Conservation (phyloP, 257 asterid species). For the Agastache rugosa region DNA sequence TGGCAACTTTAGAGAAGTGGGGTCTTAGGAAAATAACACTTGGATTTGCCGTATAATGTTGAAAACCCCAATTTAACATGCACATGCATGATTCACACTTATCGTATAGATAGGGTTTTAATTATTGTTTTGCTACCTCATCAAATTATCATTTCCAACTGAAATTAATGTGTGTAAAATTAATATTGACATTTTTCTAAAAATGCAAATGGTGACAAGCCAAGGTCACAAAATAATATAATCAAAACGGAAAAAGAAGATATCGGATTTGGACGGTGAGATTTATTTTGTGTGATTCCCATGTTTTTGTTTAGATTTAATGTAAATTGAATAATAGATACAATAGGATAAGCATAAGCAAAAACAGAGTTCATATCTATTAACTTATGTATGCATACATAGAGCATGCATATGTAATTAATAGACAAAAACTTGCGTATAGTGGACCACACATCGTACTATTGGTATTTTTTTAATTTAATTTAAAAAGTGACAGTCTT, state of each 20-base stretch:
- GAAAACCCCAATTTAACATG: conserved; percentile 32
- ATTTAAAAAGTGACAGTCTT: too few relatives aligned
- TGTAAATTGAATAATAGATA: not conserved
- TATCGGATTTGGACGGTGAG: not conserved
- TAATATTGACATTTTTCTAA: not conserved
- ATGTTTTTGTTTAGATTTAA: not conserved
- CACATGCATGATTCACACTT: conserved; percentile 37
- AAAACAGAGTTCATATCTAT: too few relatives aligned
- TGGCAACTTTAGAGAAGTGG: conserved; percentile 30
- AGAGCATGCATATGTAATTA: too few relatives aligned
- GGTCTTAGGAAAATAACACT: conserved; percentile 32
- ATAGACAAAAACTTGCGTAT: too few relatives aligned
- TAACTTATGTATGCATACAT: too few relatives aligned
- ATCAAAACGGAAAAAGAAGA: not conserved
- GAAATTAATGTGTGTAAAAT: conserved; percentile 3
- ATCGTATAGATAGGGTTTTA: not conserved
- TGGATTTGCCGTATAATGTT: conserved; percentile 42
- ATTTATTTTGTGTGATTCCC: not conserved
- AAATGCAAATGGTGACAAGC: not conserved
- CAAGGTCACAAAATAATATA: not conserved
- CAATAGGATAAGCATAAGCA: not conserved
- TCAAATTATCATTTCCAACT: conserved; percentile 16
- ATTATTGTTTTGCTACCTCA: not conserved
- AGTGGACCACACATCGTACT: too few relatives aligned
- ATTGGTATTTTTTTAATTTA: too few relatives aligned